Base-by-base conservation (phyloP, 169 alveolate genomes). In the Plasmodium coatneyi region DNA sequence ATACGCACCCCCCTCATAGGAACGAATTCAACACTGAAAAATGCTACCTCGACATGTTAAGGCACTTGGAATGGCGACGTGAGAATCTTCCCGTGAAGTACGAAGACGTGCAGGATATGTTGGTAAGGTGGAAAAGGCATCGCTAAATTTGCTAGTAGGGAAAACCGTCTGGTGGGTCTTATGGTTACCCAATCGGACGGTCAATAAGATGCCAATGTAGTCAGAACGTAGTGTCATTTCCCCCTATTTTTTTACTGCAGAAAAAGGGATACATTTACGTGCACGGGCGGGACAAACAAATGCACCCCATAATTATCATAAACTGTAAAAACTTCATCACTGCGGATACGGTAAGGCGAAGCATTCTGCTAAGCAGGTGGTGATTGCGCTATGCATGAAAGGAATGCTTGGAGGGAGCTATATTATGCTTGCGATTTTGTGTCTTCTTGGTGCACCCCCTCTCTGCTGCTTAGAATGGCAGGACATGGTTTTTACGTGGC, bases 251-350 rank as follows among this genome's bases (percentile, higher is more conserved):
- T 39, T 25, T 80, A 16, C 82, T 14, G 1, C 80, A 95, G 97
- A 83, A 95, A 9, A 92, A 93, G 5, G 97, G 97, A 7, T 92
- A 95, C 25, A 80, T 92, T n/a, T 96, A 96, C 39, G 76, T 96
- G 56, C 96, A 95, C 66, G 97, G 97, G 36, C 70, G 97, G 54
- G 97, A 96, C 82, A 93, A 92, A 71, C 92, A 93, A 25, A 95
- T 95, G 96, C 95, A 96, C 56, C 97, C 97, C 3, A 84, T 96
- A 10, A 92, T 96, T n/a, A 89, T 96, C 19, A 84, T 96, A 19
- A 93, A 84, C 36, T 84, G 92, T 52, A 84, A 84, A 84, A 72
- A 54, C 41, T 66, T 84, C 39, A 84, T 84, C 7, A 22, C 92
- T 19, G 72, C 84, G 5, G 74, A 36, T 41, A 14, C 92, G 49